These are phyloP conservation scores for Ehretia macrophylla DNA, from an alignment of 257 asterid species.

Conservation along the genomic window DNA sequence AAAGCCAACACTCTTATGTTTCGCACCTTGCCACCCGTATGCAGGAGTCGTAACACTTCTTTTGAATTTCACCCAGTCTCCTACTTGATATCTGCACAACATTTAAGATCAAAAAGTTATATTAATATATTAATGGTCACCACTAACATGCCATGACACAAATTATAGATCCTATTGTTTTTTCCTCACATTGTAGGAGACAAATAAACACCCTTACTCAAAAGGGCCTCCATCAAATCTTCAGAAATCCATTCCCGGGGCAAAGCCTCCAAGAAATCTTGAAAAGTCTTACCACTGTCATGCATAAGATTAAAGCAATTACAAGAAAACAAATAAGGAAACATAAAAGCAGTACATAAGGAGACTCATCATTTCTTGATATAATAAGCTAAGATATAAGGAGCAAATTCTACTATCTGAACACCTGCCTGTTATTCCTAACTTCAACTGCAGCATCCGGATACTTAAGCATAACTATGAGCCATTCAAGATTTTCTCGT, in stretches of 20 bases:
- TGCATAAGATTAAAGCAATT: slow-evolving; percentile 3
- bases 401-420: slow-evolving; percentile 18
- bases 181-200: slow-evolving; percentile 75
- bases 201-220: slow-evolving; percentile 62
- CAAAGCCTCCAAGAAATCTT: slow-evolving; percentile 89
- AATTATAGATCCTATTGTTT: not conserved
- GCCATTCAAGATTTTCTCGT: slow-evolving; percentile 93
- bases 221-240: slow-evolving; percentile 79
- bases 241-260: slow-evolving; percentile 99
- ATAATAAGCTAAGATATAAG: slow-evolving; percentile 11
- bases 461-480: slow-evolving; percentile 72
- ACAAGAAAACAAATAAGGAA: not conserved
- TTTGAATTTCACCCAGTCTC: slow-evolving; percentile 96
- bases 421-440: slow-evolving; percentile 96
- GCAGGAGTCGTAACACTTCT: slow-evolving; percentile 65
- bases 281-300: slow-evolving; percentile 80
- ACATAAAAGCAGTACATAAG: no score
- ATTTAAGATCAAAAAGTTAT: slow-evolving; percentile 9
- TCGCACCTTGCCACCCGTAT: slow-evolving; percentile 95
- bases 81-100: slow-evolving; percentile 63
- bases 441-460: slow-evolving; percentile 84
- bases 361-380: slow-evolving; percentile 4
- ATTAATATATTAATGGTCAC: slow-evolving; percentile 2
- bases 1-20: slow-evolving; percentile 87
- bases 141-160: slow-evolving; percentile 10